Percentiles rank a stretch among this genome's conserved stretches.
These are phyloP conservation scores for Hyaloscypha hepaticicola DNA, from an alignment of 495 filamentous ascomycete species.

Conservation along the genomic window DNA sequence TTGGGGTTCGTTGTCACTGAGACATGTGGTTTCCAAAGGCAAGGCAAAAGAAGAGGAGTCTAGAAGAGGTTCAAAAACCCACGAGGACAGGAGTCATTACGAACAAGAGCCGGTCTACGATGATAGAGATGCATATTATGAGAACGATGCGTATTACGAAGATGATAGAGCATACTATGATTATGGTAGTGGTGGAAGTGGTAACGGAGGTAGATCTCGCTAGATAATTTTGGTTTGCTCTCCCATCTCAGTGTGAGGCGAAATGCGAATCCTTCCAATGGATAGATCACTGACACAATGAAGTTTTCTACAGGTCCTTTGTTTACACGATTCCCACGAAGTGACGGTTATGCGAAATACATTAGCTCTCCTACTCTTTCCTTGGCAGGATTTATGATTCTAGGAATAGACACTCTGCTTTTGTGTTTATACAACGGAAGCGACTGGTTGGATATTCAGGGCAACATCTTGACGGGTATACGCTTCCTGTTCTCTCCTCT, in stretches of 20 bases:
- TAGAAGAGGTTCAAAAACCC: conserved; percentile 30
- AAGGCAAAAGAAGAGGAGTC: conserved; percentile 45
- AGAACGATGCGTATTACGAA: conserved; percentile 27
- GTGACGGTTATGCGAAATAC: not conserved
- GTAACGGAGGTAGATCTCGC: conserved; percentile 27
- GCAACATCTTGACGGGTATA: not conserved
- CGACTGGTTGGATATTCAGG: not conserved
- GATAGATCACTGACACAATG: not conserved
- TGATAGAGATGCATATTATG: conserved; percentile 27
- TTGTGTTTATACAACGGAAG: not conserved
- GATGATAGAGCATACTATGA: conserved; percentile 31
- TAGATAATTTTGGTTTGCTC: conserved; percentile 11
- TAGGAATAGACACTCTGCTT: conserved; percentile 1
- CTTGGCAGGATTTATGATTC: not conserved
- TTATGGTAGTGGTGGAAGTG: conserved; percentile 31
- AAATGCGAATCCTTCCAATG: not conserved
- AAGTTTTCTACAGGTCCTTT: conserved; percentile 3
- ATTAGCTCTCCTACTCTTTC: not conserved
- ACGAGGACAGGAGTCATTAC: conserved; percentile 20
- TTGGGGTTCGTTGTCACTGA: conserved; percentile 60
- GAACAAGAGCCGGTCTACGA: conserved; percentile 20
- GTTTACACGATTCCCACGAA: conserved; percentile 4
- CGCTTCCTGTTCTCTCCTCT: not conserved
- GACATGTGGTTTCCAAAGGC: conserved; percentile 52
- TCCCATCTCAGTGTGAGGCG: not conserved